Evolutionary conservation across 2,329 filamentous ascomycete species (phyloP), one percentile per base, ranked within the genome.

Genomic region (Alternaria arbusti): DNA sequence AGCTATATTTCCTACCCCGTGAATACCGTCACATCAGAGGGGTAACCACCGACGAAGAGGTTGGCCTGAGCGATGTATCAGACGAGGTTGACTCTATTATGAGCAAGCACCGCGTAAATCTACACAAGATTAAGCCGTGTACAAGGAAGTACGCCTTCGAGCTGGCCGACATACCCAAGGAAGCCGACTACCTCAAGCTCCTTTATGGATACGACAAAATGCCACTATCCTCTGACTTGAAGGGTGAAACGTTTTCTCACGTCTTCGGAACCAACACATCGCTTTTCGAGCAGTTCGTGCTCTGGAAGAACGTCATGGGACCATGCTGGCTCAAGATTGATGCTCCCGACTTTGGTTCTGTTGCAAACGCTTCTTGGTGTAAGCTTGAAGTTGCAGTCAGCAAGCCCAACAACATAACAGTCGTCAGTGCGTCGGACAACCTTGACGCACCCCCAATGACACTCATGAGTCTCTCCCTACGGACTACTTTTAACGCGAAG

Each of bases 231-330:
- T 84, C 87, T 57, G 90, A 91, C 65, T 82, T 87, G 6, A 88
- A 85, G 44, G 96, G 96, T 26, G 90, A 97, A 78, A 98, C 96
- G 0, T 99, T 95, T 77, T 97, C 95, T 2, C 92, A 93, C 69
- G 90, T 97, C 23, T 99, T 99, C 71, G 96, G 96, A 26, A 91
- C 91, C 60, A 97, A 96, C 79, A 99, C 96, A 0, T 89, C 93
- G 1, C 85, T 99, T 0, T 99, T 99, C 72, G 96, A 99, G 81
- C 96, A 99, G 73, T 99, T 99, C 76, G 96, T 99, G 20, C 86
- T 99, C 6, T 97, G 94, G 92, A 98, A 97, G 83, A 97, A 97
- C 76, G 92, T 99, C 72, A 99, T 97, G 95, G 96, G 96, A 2
- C 96, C 96, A 28, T 98, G 96, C 79, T 99, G 96, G 96, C 87